Base-by-base conservation (phyloP, 768 basidiomycete genomes). In the Peribolospora baueri region DNA sequence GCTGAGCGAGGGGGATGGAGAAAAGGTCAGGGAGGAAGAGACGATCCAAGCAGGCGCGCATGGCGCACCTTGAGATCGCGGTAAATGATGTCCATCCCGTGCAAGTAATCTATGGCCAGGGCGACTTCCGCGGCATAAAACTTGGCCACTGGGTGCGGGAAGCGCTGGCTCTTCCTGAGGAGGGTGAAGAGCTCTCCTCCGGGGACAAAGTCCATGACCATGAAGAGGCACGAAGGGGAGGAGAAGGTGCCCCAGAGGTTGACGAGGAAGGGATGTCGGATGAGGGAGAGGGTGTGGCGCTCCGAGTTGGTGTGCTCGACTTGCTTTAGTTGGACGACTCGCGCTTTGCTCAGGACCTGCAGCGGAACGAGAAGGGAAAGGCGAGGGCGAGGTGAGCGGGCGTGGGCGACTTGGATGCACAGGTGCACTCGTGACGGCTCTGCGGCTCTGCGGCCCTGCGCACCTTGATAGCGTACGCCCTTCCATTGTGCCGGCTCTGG, bases 261-360 rank as follows among this genome's bases (percentile, higher is more conserved):
- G 58, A 98, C 90, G 59, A 98, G 77, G 70, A 97, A 98, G 7
- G 93, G 93, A 65, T 97, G 90, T 48, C 82, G 79, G 42, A 93
- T 81, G 40, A 46, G 46, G 14, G 84, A 85, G 46, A 98, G 78
- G 63, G 97, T 95, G 64, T 83, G 81, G 36, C 90, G 79, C 66
- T 98, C 93, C 5, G 87, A 87, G 63, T 93, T 95, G 61, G 97
- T 91, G 68, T 98, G 93, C 65, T 95, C 90, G 55, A 97, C 85
- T 66, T 98, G 93, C 54, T 90, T 84, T 56, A 97, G 76, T 55
- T 68, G 60, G 53, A 72, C 70, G 56, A 72, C 70, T 51, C 70
- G 67, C 38, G 63, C 64, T 55, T 65, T 65, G 46, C 56, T 59
- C n/a, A 65, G 54, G 7, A 65, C 64, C 25, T 25, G 25, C 25